phyloP scores from a whole-genome alignment of 2,329 filamentous ascomycete genomes.

The Chlorencoelia australis region DNA sequence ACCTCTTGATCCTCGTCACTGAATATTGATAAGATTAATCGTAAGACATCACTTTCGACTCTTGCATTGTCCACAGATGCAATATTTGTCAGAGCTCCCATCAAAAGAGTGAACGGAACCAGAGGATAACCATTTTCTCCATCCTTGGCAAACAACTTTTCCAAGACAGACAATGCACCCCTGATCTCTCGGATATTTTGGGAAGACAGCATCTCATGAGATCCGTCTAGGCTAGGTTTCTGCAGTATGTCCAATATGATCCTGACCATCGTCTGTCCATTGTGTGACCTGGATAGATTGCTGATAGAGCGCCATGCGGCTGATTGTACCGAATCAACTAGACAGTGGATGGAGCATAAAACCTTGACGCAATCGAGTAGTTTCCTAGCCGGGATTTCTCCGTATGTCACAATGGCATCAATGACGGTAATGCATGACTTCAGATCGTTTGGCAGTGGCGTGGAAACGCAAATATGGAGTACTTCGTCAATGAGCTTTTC shows the following conservation, averaged over 20 bases:
- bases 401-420: constrained; percentile 62
- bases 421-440: constrained; percentile 57
- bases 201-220: constrained; percentile 32
- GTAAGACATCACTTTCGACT: constrained; percentile 25
- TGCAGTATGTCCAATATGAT: constrained; percentile 54
- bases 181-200: constrained; percentile 47
- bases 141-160: constrained; percentile 51
- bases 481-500: constrained; percentile 51
- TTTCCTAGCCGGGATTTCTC: constrained; percentile 52
- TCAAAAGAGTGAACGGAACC: constrained; percentile 47
- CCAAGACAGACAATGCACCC: constrained; percentile 52
- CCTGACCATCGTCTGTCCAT: constrained; percentile 58
- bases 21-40: constrained; percentile 43
- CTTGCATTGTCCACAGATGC: constrained; percentile 27
- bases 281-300: constrained; percentile 63
- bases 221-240: constrained; percentile 35
- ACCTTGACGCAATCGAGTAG: constrained; percentile 59
- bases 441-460: constrained; percentile 54
- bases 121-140: constrained; percentile 49
- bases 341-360: constrained; percentile 60
- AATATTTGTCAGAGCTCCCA: constrained; percentile 45
- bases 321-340: constrained; percentile 50
- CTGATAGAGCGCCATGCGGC: constrained; percentile 60
- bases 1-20: constrained; percentile 41
- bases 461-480: constrained; percentile 58